A percentile compares a stretch with the other conserved stretches of the same genome.
These are phyloP conservation scores for Viridothelium virens DNA, from an alignment of 495 filamentous ascomycete genomes.

Conservation along the genomic window DNA sequence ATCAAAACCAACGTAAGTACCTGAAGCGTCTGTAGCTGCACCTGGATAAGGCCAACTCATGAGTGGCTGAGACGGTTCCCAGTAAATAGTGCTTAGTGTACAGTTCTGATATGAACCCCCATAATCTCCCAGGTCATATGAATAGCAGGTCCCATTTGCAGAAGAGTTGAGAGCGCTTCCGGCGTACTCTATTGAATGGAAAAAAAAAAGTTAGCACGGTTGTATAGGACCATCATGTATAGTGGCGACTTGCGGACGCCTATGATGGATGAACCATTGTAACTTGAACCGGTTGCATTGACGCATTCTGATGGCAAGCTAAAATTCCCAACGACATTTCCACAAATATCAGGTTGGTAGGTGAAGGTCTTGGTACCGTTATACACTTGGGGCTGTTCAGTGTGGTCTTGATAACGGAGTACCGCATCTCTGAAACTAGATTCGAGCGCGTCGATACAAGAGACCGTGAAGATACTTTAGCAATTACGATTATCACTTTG, in stretches of 20 bases:
- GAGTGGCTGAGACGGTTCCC: background rate
- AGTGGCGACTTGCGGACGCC: background rate
- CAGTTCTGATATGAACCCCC: background rate
- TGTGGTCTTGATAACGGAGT: background rate
- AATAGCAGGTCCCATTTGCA: background rate
- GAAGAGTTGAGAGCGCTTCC: background rate
- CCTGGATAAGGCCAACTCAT: background rate
- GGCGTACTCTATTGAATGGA: background rate
- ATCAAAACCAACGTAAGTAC: background rate
- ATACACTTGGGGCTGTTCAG: background rate
- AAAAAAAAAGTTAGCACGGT: background rate
- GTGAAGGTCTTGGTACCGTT: no score
- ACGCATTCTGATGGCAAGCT: background rate
- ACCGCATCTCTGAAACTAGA: background rate
- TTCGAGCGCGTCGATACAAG: background rate
- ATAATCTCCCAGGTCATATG: background rate
- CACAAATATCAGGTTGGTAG: background rate
- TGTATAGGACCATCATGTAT: background rate
- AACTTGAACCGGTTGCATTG: background rate
- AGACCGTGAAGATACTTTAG: background rate
- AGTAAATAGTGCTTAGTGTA: background rate
- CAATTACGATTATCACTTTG: background rate
- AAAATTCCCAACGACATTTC: background rate
- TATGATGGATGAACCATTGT: background rate
- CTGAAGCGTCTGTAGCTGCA: background rate